A percentile compares a stretch with the other conserved stretches of the same genome.
These are phyloP conservation scores for Aspergillus ochraceus DNA, from an alignment of 2,329 filamentous ascomycete species.

Conservation along the genomic window DNA sequence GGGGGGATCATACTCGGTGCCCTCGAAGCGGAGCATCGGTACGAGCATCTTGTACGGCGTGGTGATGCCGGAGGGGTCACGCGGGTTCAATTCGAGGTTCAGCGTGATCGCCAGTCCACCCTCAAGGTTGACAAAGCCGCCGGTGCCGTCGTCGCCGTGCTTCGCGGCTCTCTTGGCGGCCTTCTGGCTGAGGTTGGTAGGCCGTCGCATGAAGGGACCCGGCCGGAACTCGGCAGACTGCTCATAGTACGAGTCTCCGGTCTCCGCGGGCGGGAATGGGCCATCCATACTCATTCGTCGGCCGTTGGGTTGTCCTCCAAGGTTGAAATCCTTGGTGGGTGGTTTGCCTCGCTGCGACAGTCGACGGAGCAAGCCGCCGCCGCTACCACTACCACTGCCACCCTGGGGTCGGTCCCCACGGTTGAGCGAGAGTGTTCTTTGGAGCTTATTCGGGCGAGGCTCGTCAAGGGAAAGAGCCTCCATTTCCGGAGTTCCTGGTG, in stretches of 20 bases:
- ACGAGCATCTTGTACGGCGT: slow-evolving; percentile 83
- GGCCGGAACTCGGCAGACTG: slow-evolving; percentile 32
- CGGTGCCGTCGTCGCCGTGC: slow-evolving; percentile 52
- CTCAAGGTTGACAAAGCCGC: slow-evolving; percentile 69
- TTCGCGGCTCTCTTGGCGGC: slow-evolving; percentile 59
- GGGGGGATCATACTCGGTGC: slow-evolving; percentile 39
- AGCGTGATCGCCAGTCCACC: slow-evolving; percentile 82
- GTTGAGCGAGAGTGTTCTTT: slow-evolving; percentile 63
- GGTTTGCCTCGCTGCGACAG: slow-evolving; percentile 47
- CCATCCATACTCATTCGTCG: slow-evolving; percentile 40
- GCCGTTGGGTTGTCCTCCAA: slow-evolving; percentile 20
- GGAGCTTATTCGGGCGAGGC: slow-evolving; percentile 42
- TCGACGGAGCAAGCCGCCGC: slow-evolving; percentile 45
- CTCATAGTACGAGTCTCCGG: slow-evolving; percentile 36
- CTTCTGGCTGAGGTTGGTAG: slow-evolving; percentile 67
- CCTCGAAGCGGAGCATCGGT: slow-evolving; percentile 66
- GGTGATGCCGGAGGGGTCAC: slow-evolving; percentile 85
- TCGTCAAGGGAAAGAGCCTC: slow-evolving; percentile 37
- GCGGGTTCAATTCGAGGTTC: slow-evolving; percentile 84
- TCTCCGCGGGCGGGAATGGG: slow-evolving; percentile 29
- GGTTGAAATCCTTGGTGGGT: slow-evolving; percentile 42
- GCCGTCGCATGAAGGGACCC: slow-evolving; percentile 63
- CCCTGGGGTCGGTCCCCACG: slow-evolving; percentile 50
- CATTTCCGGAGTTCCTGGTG: slow-evolving; percentile 63
- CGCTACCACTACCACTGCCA: slow-evolving; percentile 16